Conservation (phyloP, 257 asterid genomes). For the Nicotiana tabacum region DNA sequence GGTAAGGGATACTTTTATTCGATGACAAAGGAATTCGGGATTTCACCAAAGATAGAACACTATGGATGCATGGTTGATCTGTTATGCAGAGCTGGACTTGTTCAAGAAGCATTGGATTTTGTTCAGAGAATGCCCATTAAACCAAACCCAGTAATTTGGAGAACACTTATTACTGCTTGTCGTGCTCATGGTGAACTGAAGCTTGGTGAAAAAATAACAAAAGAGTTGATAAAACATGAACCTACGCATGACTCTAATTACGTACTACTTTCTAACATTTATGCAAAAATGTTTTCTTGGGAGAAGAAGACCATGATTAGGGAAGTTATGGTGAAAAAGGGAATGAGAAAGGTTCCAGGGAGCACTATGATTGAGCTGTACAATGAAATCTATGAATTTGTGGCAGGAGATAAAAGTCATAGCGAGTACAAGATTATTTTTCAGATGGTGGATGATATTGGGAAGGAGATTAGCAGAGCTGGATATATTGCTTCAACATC, state of each 20-base stretch:
- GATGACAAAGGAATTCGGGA: constrained; percentile 49
- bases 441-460: constrained; percentile 58
- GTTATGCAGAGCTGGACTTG: constrained; percentile 60
- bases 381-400: constrained; percentile 43
- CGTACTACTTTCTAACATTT: constrained; percentile 55
- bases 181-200: constrained; percentile 47
- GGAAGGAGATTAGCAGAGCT: constrained; percentile 32
- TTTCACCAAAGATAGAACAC: constrained; percentile 68
- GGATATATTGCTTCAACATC: constrained; percentile 41
- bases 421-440: constrained; percentile 26
- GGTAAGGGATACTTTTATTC: constrained; percentile 47
- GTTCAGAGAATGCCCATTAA: constrained; percentile 53
- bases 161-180: constrained; percentile 48
- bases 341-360: constrained; percentile 68
- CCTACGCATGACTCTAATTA: constrained; percentile 63
- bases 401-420: constrained; percentile 54
- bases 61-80: constrained; percentile 87
- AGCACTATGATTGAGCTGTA: constrained; percentile 67
- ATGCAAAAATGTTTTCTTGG: constrained; percentile 58
- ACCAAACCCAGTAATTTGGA: constrained; percentile 66
- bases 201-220: constrained; percentile 47
- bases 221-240: constrained; percentile 43
- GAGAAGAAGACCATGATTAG: constrained; percentile 55
- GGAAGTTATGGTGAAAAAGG: constrained; percentile 62
- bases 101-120: constrained; percentile 55